These are phyloP conservation scores for Abrus precatorius DNA, from an alignment of 306 rosid species.

Conservation along the genomic window DNA sequence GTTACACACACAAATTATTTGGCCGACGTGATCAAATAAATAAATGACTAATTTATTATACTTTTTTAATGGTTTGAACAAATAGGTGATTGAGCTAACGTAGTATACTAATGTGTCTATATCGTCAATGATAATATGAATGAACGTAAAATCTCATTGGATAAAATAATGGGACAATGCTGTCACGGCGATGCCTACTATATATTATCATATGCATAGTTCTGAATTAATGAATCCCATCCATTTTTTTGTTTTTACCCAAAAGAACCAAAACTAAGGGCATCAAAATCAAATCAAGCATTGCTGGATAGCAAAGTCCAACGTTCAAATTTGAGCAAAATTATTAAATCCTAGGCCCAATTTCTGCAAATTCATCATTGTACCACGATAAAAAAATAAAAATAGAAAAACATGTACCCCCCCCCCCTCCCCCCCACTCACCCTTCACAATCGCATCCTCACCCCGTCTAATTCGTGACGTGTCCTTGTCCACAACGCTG, in stretches of 20 bases:
- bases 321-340: conserved; percentile 47
- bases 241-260: background rate
- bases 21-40: no score
- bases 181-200: background rate
- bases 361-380: background rate
- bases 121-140: background rate
- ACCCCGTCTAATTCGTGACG: background rate
- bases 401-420: background rate
- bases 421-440: no score
- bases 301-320: conserved; percentile 13
- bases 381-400: background rate
- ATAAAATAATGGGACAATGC: background rate
- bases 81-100: background rate
- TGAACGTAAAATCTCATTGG: background rate
- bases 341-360: conserved; percentile 17
- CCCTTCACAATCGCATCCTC: background rate
- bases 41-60: background rate
- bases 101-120: background rate
- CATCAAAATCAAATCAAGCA: conserved; percentile 28
- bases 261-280: conserved; percentile 25
- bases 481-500: conserved; percentile 1
- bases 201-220: background rate
- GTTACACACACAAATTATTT: no score
- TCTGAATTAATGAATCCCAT: background rate
- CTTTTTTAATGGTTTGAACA: background rate